Evolutionary conservation across 78 protist genomes (phyloP).

Genomic region (Dictyostelium purpureum): DNA sequence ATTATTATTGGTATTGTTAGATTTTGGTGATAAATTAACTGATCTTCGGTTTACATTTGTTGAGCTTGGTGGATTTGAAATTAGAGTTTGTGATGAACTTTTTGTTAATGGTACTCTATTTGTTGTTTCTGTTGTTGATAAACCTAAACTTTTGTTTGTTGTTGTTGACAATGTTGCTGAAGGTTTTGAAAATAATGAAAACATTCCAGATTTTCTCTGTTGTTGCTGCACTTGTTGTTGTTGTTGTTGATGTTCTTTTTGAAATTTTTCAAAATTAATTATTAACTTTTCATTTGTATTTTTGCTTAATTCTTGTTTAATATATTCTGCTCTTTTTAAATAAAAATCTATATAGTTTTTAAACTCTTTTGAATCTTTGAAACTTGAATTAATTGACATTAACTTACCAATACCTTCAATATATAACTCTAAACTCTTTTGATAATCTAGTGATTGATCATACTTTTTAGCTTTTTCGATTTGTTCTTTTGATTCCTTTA

Average conservation of each 20-base stretch:
- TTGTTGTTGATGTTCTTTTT: neutral
- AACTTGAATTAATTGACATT: slow-evolving; percentile 1
- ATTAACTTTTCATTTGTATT: neutral
- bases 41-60: neutral
- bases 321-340: slow-evolving; percentile 48
- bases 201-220: slow-evolving; percentile 11
- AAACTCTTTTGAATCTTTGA: slow-evolving; percentile 20
- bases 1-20: neutral
- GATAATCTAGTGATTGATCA: slow-evolving; percentile 15
- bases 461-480: slow-evolving; percentile 27
- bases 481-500: neutral
- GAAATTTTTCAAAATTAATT: neutral
- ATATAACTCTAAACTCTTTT: slow-evolving; percentile 7
- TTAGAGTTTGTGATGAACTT: neutral
- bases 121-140: neutral
- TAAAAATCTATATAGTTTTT: slow-evolving; percentile 28
- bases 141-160: neutral
- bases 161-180: neutral
- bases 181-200: neutral
- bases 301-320: slow-evolving; percentile 1
- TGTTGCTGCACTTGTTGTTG: neutral
- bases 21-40: neutral
- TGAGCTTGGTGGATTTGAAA: neutral
- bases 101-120: neutral
- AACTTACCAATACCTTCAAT: slow-evolving; percentile 62